Evolutionary conservation across 2,329 filamentous ascomycete genomes (phyloP).

Genomic region (Ophiostoma sp.): DNA sequence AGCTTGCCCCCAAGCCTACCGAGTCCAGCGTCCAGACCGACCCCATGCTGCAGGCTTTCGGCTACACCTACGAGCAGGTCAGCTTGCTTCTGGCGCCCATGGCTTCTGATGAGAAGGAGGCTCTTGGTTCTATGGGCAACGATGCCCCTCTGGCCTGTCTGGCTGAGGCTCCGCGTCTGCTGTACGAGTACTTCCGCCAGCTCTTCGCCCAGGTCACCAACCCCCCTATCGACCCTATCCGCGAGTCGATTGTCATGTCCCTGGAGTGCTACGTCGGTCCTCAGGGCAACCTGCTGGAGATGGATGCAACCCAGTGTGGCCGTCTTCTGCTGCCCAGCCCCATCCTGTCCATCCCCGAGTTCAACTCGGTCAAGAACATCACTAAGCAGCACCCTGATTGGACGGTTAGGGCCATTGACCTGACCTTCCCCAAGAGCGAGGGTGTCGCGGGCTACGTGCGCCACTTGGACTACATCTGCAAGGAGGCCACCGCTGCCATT

Average conservation of each 20-base stretch:
- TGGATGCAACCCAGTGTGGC: slow-evolving; percentile 83
- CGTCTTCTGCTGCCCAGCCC: slow-evolving; percentile 82
- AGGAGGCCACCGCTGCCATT: slow-evolving; percentile 76
- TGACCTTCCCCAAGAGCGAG: slow-evolving; percentile 84
- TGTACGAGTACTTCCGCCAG: slow-evolving; percentile 96
- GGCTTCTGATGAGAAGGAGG: slow-evolving; percentile 96
- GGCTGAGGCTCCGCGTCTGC: slow-evolving; percentile 78
- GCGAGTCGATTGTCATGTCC: slow-evolving; percentile 98
- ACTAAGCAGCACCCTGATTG: slow-evolving; percentile 66
- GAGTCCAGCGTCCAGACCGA: slow-evolving; percentile 73
- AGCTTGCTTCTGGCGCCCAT: slow-evolving; percentile 87
- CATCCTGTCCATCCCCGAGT: slow-evolving; percentile 81
- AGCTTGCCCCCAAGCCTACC: slow-evolving; percentile 63
- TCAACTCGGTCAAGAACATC: slow-evolving; percentile 80
- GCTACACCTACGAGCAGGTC: slow-evolving; percentile 93
- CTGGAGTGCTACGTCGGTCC: slow-evolving; percentile 93
- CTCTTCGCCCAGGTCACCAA: slow-evolving; percentile 98
- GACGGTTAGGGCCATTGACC: slow-evolving; percentile 65
- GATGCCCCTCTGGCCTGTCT: slow-evolving; percentile 89
- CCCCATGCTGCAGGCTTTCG: slow-evolving; percentile 75
- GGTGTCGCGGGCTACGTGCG: slow-evolving; percentile 79
- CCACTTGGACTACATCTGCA: slow-evolving; percentile 82
- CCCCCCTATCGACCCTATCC: slow-evolving; percentile 92
- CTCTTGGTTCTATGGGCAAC: slow-evolving; percentile 95
- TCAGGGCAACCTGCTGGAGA: slow-evolving; percentile 90